phyloP scores from a whole-genome alignment of 2,329 filamentous ascomycete genomes.

The Alternaria sp. region DNA sequence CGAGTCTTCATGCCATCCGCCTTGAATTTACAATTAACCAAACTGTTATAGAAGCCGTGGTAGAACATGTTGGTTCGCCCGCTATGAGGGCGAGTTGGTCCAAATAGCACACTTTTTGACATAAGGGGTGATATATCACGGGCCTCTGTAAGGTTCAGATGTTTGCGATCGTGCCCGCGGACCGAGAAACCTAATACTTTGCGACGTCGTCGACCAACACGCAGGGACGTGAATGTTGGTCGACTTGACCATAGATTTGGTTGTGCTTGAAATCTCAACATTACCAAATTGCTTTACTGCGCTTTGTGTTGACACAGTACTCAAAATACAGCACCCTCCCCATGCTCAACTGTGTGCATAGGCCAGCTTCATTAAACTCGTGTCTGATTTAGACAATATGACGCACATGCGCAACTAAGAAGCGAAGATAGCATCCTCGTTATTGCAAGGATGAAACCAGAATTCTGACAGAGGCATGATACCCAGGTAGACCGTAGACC shows the following conservation, averaged over 20 bases:
- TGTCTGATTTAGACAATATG: neutral
- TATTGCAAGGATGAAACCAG: neutral
- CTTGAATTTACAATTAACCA: neutral
- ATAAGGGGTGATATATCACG: constrained; percentile 7
- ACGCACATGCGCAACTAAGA: neutral
- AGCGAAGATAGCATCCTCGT: neutral
- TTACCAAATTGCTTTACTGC: constrained; percentile 2
- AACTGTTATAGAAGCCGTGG: neutral
- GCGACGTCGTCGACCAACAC: constrained; percentile 2
- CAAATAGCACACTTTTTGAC: constrained; percentile 1
- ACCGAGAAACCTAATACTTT: constrained; percentile 5
- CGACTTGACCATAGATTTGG: neutral
- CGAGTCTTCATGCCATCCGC: neutral
- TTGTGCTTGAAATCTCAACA: constrained; percentile 4
- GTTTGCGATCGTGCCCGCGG: constrained; percentile 4
- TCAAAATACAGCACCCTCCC: constrained; percentile 1
- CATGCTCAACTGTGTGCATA: neutral
- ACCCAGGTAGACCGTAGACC: neutral
- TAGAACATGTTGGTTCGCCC: neutral
- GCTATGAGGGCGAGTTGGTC: neutral
- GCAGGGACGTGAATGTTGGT: constrained; percentile 3
- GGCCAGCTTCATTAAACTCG: neutral
- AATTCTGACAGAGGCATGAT: neutral
- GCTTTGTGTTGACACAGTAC: neutral
- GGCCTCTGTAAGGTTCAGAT: constrained; percentile 7